These are phyloP conservation scores for Globisporangium heterothallicum DNA, from an alignment of 352 stramenopile species.

Conservation along the genomic window DNA sequence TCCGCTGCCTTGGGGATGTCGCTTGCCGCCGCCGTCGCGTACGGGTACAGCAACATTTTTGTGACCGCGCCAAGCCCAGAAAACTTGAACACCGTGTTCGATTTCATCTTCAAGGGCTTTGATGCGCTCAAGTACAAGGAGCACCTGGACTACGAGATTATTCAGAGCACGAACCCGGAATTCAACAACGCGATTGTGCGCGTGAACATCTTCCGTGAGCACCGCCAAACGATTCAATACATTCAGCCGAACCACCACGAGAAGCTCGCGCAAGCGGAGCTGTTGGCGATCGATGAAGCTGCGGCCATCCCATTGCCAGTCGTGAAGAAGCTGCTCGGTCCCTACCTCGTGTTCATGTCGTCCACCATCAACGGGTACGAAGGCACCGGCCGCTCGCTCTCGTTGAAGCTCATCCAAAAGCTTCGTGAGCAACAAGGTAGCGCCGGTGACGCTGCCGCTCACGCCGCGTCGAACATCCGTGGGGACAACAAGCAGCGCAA, in stretches of 20 bases:
- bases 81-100: conserved; percentile 98
- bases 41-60: conserved; percentile 94
- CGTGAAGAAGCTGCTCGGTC: conserved; percentile 93
- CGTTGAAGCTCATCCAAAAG: conserved; percentile 98
- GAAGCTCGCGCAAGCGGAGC: conserved; percentile 96
- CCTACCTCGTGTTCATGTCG: conserved; percentile 98
- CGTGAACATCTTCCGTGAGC: conserved; percentile 96
- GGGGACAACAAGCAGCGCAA: conserved; percentile 91
- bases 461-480: conserved; percentile 68
- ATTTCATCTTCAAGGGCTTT: conserved; percentile 97
- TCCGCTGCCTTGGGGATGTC: conserved; percentile 97
- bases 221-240: conserved; percentile 98
- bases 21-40: conserved; percentile 73
- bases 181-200: conserved; percentile 89
- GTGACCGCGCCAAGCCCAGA: conserved; percentile 98
- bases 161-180: conserved; percentile 83
- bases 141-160: conserved; percentile 97
- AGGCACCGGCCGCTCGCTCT: conserved; percentile 97
- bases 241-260: conserved; percentile 92
- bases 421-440: conserved; percentile 91
- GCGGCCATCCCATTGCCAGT: conserved; percentile 99
- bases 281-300: conserved; percentile 98
- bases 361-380: conserved; percentile 99
- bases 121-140: conserved; percentile 93
- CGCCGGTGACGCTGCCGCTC: conserved; percentile 49